Conservation (phyloP, 1,284 basidiomycete genomes). For the Kwoniella shivajii region DNA sequence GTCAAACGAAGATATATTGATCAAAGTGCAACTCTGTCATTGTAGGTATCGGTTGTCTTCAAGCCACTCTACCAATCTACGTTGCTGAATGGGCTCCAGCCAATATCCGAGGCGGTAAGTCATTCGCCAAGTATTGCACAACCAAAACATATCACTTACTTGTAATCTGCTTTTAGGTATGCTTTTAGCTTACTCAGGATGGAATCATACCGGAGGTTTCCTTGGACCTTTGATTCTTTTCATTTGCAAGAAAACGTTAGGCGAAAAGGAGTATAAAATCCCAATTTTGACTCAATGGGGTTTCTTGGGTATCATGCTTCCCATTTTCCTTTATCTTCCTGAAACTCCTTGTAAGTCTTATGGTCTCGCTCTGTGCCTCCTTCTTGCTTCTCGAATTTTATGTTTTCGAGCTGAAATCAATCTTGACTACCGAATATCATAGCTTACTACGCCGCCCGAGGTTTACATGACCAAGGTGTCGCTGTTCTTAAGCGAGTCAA, state of each 20-base stretch:
- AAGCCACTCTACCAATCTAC: constrained; percentile 26
- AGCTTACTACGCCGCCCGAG: constrained; percentile 24
- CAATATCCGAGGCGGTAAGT: constrained; percentile 23
- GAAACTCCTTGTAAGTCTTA: constrained; percentile 24
- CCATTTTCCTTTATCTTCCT: constrained; percentile 32
- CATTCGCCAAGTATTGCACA: neutral
- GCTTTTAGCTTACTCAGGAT: constrained; percentile 17
- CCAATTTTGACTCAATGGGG: constrained; percentile 19
- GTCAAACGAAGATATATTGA: neutral
- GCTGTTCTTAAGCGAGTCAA: constrained; percentile 19
- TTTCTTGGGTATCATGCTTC: constrained; percentile 28
- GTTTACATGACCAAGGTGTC: constrained; percentile 21
- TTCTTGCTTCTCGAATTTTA: too few relatives aligned
- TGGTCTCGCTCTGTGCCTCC: neutral
- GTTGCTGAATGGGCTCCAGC: constrained; percentile 20
- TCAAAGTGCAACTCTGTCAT: neutral
- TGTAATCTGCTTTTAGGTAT: neutral
- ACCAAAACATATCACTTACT: neutral
- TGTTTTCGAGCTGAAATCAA: too few relatives aligned
- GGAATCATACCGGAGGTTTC: constrained; percentile 23
- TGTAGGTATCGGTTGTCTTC: constrained; percentile 26
- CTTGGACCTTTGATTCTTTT: constrained; percentile 21
- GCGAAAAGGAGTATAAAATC: constrained; percentile 14
- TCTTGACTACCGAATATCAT: neutral
- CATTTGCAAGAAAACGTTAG: constrained; percentile 16